Conservation (phyloP, 306 rosid genomes). For the Inga laurina region DNA sequence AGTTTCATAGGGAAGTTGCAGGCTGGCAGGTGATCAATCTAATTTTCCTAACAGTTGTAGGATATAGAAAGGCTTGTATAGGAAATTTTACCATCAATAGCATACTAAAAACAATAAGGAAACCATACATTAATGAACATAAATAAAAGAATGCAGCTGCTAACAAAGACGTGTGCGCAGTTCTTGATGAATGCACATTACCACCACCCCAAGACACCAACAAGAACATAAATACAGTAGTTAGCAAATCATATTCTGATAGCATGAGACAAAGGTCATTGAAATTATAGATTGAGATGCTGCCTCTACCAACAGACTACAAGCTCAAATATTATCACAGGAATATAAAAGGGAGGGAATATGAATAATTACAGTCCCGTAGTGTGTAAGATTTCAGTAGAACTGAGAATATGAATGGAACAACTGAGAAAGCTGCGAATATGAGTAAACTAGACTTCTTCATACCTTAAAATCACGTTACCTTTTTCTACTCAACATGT, state of each 20-base stretch:
- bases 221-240: background rate
- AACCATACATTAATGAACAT: background rate
- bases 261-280: background rate
- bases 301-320: background rate
- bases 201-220: background rate
- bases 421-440: background rate
- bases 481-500: background rate
- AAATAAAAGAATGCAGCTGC: background rate
- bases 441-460: background rate
- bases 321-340: background rate
- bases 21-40: background rate
- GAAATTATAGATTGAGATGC: background rate
- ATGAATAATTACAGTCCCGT: background rate
- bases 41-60: slow-evolving; percentile 1
- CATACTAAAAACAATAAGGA: background rate
- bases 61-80: slow-evolving; percentile 4
- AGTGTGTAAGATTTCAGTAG: background rate
- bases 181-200: background rate
- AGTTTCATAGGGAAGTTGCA: background rate
- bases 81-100: slow-evolving; percentile 1
- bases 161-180: no score
- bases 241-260: background rate
- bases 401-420: background rate
- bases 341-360: background rate
- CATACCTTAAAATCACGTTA: background rate